Base-by-base conservation (phyloP, 441 rosid genomes). In the Pelargonium australe region DNA sequence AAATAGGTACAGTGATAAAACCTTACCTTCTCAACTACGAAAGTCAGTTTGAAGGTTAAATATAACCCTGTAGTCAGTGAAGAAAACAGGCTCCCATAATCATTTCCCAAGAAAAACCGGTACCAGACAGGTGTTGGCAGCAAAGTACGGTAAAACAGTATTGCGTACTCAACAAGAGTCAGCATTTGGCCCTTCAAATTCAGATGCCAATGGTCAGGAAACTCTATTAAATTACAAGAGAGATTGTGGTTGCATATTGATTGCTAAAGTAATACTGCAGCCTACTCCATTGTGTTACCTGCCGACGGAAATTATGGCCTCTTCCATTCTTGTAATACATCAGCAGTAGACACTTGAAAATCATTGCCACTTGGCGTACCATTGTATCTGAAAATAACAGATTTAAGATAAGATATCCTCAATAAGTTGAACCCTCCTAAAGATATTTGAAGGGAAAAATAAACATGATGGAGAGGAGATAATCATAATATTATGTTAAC, bases 121-220 rank as follows among this genome's bases (percentile, higher is more conserved):
- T 85, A 87, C 88, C 89, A 87, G 58, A 84, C 86, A 49, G 92
- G 88, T 64, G 92, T 80, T 68, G 92, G 89, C 70, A 87, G 71
- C 63, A 87, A 80, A 5, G 89, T 78, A 75, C 85, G 89, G 76
- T 85, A 87, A 71, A 85, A 64, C 71, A 87, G 82, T 78, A 84
- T 76, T 8, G 75, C 57, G 72, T 84, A 83, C 67, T 87, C 92
- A 13, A 87, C 85, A 70, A 87, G 72, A 63, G 92, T 87, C 64
- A 87, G 80, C 78, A 87, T 78, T 68, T 87, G 86, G 67, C 87
- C 92, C 88, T 87, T 68, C 83, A 78, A 45, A 37, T 16, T 31
- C 66, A 14, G 64, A 8, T 60, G 51, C 14, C 3, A 72, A 65
- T 58, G 14, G 68, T 68, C 76, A 73, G 73, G 7, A 61, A 25